A percentile compares a stretch with the other conserved stretches of the same genome.
phyloP scores from a whole-genome alignment of 345 rosid genomes.

The Brassica cretica region DNA sequence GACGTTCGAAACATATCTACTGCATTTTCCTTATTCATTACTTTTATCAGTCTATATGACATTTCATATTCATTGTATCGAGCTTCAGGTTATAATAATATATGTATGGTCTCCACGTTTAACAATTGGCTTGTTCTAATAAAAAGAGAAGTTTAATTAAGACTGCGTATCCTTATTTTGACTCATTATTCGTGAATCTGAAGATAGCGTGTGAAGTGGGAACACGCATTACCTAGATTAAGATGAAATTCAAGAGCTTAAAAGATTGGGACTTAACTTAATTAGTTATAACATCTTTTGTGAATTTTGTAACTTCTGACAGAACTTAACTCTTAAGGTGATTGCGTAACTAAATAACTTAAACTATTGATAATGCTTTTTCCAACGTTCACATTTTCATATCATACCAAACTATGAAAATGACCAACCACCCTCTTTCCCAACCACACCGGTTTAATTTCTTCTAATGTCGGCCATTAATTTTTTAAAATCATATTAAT shows the following conservation, averaged over 20 bases:
- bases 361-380: constrained; percentile 23
- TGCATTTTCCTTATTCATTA: not conserved
- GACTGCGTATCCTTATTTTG: constrained; percentile 12
- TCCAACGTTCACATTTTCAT: constrained; percentile 32
- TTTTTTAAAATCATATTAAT: not conserved
- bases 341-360: constrained; percentile 19
- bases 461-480: constrained; percentile 29
- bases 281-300: not conserved
- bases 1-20: not conserved
- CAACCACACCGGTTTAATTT: constrained; percentile 13
- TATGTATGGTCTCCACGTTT: constrained; percentile 28
- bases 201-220: constrained; percentile 16
- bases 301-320: constrained; percentile 4
- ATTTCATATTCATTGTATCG: constrained; percentile 8
- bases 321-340: constrained; percentile 7
- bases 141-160: not conserved
- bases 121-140: not conserved
- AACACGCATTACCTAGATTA: constrained; percentile 16
- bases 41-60: not conserved
- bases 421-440: constrained; percentile 33
- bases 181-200: constrained; percentile 27
- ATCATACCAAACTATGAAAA: constrained; percentile 39
- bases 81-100: constrained; percentile 13
- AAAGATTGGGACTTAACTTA: not conserved
- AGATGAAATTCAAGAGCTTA: constrained; percentile 11